Evolutionary conservation across 768 basidiomycete species (phyloP).

Genomic region (Podaxis mareebaensis): DNA sequence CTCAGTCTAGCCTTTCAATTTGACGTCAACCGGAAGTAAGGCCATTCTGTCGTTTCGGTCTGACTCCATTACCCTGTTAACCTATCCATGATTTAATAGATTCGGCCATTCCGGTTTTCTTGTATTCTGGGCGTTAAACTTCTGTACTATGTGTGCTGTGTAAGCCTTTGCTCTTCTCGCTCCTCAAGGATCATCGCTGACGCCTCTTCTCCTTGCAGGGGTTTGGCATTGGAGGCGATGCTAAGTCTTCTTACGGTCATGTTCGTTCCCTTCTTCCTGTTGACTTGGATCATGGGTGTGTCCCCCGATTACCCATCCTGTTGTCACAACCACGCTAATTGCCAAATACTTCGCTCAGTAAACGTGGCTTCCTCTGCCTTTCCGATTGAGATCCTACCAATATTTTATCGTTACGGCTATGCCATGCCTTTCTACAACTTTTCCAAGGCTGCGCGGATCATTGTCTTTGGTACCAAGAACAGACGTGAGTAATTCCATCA

Average conservation of each 20-base stretch:
- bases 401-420: slow-evolving; percentile 59
- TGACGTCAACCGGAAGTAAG: slow-evolving; percentile 50
- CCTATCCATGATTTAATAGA: slow-evolving; percentile 22
- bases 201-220: slow-evolving; percentile 33
- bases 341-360: slow-evolving; percentile 28
- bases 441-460: slow-evolving; percentile 49
- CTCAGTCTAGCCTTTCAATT: slow-evolving; percentile 61
- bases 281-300: slow-evolving; percentile 64
- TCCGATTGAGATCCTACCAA: slow-evolving; percentile 54
- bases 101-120: slow-evolving; percentile 56
- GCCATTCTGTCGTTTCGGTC: neutral
- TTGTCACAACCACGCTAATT: neutral
- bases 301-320: neutral
- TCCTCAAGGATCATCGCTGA: neutral
- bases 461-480: slow-evolving; percentile 62
- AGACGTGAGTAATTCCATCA: slow-evolving; percentile 34
- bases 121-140: slow-evolving; percentile 70
- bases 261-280: slow-evolving; percentile 61
- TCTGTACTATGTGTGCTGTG: slow-evolving; percentile 56
- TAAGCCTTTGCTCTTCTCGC: slow-evolving; percentile 26
- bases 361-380: slow-evolving; percentile 59
- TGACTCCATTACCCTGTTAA: neutral
- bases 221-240: slow-evolving; percentile 61
- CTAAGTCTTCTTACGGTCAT: slow-evolving; percentile 53
- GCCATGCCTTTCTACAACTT: slow-evolving; percentile 67